Evolutionary conservation across 1,284 basidiomycete genomes (phyloP), one percentile per base, ranked within the genome.

Genomic region (Trametes hirsuta): DNA sequence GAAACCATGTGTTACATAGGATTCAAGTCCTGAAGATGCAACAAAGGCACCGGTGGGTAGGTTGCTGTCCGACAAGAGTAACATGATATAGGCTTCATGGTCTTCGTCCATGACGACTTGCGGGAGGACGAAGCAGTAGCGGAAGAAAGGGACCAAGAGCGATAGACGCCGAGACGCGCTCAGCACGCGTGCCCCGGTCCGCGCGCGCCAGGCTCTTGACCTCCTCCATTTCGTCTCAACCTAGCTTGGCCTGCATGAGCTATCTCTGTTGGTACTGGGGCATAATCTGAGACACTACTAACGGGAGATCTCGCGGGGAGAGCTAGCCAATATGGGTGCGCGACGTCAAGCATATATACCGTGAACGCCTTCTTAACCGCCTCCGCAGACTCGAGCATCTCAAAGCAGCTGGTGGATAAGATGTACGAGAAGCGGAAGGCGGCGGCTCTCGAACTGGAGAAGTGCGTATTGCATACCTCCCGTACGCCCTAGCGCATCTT

Each of bases 351-450:
- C n/a, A 6, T 18, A 30, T 14, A 44, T 40, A 21, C 36, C 24
- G 30, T 15, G 24, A 24, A 35, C 22, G 18, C 46, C 12, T 4
- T 34, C 55, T 64, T 14, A 60, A 55, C 42, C 30, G 2, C 41
- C n/a, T 53, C 21, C 39, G 30, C 55, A 91, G 88, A 91, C 68
- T 76, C 84, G 57, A 80, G 84, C 61, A 82, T 90, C 47, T 79
- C 87, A 47, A 89, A 88, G 72, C 91, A 92, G 72, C 78, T 93
- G 59, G 84, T 91, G 54, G 91, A 93, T 83, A 91, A 93, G 80
- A 88, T 93, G 75, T 94, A 98, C 73, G 97, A 98, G 81, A 94
- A 95, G 78, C 87, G 97, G 63, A 98, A 98, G 78, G 89, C 93
- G 9, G 94, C 96, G 4, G 96, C 97, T 1, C 86, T 98, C 57